Conservation (phyloP, 129 eudicot genomes). For the Centaurea solstitialis region DNA sequence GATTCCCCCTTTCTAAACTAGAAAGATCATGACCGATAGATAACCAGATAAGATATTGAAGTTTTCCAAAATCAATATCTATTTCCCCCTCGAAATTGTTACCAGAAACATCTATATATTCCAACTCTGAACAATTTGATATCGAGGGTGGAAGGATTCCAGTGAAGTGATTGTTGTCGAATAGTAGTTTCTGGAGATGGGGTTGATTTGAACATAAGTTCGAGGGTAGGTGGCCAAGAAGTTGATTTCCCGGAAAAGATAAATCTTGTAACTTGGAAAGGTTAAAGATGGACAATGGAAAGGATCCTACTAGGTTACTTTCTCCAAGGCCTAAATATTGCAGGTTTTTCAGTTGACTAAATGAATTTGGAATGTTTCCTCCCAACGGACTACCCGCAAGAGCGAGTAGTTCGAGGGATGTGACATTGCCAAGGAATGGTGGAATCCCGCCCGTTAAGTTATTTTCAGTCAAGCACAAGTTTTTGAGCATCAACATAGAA, state of each 20-base stretch:
- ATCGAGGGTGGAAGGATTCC: constrained; percentile 32
- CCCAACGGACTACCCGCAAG: not conserved
- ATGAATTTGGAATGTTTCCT: constrained; percentile 24
- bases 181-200: not conserved
- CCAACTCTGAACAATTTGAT: constrained; percentile 20
- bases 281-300: constrained; percentile 29
- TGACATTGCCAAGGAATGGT: too few relatives aligned
- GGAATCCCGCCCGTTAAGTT: too few relatives aligned
- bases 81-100: constrained; percentile 32
- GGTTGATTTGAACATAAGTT: constrained; percentile 18
- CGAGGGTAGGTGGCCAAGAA: constrained; percentile 28
- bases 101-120: not conserved
- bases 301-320: constrained; percentile 9
- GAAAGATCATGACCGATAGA: not conserved
- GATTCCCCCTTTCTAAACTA: constrained; percentile 14
- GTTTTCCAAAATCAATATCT: not conserved
- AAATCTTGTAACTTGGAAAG: constrained; percentile 17
- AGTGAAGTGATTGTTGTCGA: constrained; percentile 5
- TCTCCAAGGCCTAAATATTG: not conserved
- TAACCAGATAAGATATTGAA: not conserved
- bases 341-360: constrained; percentile 6
- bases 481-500: too few relatives aligned
- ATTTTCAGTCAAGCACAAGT: too few relatives aligned
- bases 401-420: not conserved
- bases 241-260: constrained; percentile 12